Evolutionary conservation across 768 basidiomycete species (phyloP), one percentile per base, ranked within the genome.

Genomic region (Tricholoma bakamatsutake): DNA sequence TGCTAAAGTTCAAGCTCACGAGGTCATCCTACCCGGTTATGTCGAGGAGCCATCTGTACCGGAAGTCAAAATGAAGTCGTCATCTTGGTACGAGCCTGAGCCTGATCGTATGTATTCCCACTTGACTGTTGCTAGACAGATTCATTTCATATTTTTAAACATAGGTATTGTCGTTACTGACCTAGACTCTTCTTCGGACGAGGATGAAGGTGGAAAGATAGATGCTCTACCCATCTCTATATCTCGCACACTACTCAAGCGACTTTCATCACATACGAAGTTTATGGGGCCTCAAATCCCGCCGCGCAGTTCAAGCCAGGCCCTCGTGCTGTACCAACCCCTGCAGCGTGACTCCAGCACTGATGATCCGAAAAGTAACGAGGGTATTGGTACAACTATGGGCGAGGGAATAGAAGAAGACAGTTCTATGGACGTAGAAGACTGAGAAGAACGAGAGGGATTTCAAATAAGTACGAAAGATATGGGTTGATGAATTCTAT

Each of bases 11-110:
- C 51, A 17, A 40, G 11, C 50, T 15, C 56, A 37, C 43, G 17
- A 52, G 24, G 47, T 62, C 30, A 37, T 61, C 35, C 45, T 65
- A 18, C 75, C 76, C 5, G 68, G 64, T 34, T 70, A 69, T 18
- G 62, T 78, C 50, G 80, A 82, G 58, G 80, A 81, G 52, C 68
- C 70, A 0, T 52, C 61, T 15, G 62, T 71, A 8, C 77, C 71
- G 17, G 87, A 89, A 53, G 72, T 83, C 2, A 79, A 76, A 46
- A 90, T 90, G 88, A 82, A 81, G 57, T 62, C 66, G 8, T 75
- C 75, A 8, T 80, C 83, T 30, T 87, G 84, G 83, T 87, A 84
- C 63, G 85, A 86, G 64, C 77, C 81, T 4, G 87, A 87, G 63
- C 83, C 80, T 59, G 80, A 87, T 64, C 73, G 88, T 90, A 68